Percentiles rank a stretch among this genome's conserved stretches.
These are phyloP conservation scores for Funneliformis mosseae DNA, from an alignment of 192 early-diverging fungal species.

Conservation along the genomic window DNA sequence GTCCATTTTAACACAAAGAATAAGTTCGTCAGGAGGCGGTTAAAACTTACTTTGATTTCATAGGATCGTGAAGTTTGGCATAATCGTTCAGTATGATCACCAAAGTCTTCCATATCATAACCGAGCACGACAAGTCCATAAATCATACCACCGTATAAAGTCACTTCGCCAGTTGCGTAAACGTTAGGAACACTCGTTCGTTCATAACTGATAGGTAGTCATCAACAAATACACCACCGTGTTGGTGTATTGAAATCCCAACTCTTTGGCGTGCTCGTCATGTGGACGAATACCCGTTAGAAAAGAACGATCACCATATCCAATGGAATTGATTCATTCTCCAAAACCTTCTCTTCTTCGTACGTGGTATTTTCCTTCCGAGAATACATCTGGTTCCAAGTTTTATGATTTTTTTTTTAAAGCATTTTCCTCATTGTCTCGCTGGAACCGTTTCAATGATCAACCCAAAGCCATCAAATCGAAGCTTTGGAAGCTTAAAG, in stretches of 20 bases:
- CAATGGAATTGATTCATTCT: conserved; percentile 34
- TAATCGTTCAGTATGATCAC: conserved; percentile 70
- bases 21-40: conserved; percentile 56
- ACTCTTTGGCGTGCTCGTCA: conserved; percentile 57
- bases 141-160: conserved; percentile 44
- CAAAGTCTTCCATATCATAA: conserved; percentile 75
- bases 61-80: conserved; percentile 58
- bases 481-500: conserved; percentile 74
- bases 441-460: conserved; percentile 55
- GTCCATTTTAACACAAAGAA: conserved; percentile 44
- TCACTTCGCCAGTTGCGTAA: conserved; percentile 69
- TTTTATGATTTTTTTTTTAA: conserved; percentile 52
- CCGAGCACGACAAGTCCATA: conserved; percentile 70
- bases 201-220: no score
- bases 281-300: conserved; percentile 61
- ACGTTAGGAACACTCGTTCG: conserved; percentile 46
- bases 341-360: conserved; percentile 38
- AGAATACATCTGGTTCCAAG: conserved; percentile 44
- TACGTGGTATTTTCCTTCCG: conserved; percentile 41
- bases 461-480: conserved; percentile 50
- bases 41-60: conserved; percentile 55
- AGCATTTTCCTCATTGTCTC: conserved; percentile 59
- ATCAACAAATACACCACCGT: conserved; percentile 65
- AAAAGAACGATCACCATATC: conserved; percentile 52
- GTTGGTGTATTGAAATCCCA: conserved; percentile 48